Evolutionary conservation across 441 rosid species (phyloP), one percentile per base, ranked within the genome.

Genomic region (Populus hybrid): DNA sequence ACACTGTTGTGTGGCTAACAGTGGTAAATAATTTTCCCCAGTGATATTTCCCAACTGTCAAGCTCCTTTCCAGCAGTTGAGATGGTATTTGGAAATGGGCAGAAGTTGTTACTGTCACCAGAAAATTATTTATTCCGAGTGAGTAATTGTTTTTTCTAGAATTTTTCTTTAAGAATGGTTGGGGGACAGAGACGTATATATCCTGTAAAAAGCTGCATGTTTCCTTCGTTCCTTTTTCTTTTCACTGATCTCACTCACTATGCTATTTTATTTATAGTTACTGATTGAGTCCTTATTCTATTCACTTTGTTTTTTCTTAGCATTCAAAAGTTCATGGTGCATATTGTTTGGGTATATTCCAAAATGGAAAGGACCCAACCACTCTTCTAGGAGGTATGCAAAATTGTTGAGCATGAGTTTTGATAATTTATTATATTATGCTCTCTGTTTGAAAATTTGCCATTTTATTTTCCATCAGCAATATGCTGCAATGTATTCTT

Each of bases 41-140:
- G 99, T 75, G 89, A 88, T 71, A 84, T 81, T 73, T 85, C 89
- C 2, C 85, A 85, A 82, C 91, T 90, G 78, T 81, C 92, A 40
- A 84, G 88, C 46, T 71, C 75, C 74, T 95, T 94, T 83, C 97
- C 98, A 71, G 57, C 84, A 11, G 93, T 94, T 24, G 95, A 92
- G 75, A 84, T 94, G 92, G 83, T 87, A 16, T 92, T 95, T 78
- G 88, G 87, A 73, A 87, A 87, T 82, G 92, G 90, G 53, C 89
- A 95, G 75, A 89, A 89, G 78, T 82, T 92, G 86, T 79, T 85
- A 18, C 82, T 95, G 26, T 89, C 94, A 7, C 97, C 98, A 69
- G 99, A 95, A 83, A 95, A 95, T 81, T 95, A 94, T 85, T 81
- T 95, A 79, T 95, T 94, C 75, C 89, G 87, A 77, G 99, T 93